Base-by-base conservation (phyloP, 805 yeast species). In the Hagleromyces aurorensis region DNA sequence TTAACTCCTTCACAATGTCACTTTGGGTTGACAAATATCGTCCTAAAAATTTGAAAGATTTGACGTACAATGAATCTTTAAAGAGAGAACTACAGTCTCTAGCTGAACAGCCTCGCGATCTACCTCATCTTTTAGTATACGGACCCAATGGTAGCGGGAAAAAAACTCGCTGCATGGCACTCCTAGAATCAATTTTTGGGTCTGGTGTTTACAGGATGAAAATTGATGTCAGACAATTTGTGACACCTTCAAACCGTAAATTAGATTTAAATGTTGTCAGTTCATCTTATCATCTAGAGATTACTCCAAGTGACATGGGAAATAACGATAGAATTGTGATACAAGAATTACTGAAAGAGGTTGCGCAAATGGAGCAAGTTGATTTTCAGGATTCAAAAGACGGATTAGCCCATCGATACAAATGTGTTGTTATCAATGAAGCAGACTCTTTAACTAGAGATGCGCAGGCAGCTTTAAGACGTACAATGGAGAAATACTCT, bases 111-210 rank as follows among this genome's bases (percentile, higher is more conserved):
- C 51, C 54, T 21, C 38, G 48, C 52, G 96, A 91, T 54, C 78
- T 91, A 48, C 99, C 99, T 2, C 98, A 91, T 61, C 57, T 91
- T 26, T 62, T 91, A 16, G 72, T 91, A 3, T 89, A 89, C 52
- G 99, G 99, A 0, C 97, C 98, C 1, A 75, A 86, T 20, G 99
- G 99, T 4, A 84, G 94, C 10, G 99, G 99, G 35, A 91, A 91
- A 54, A 93, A 91, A 63, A 91, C 98, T 7, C 71, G 98, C 41
- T 81, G 86, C 6, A 69, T 85, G 56, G 75, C 93, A 5, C 67
- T 93, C 2, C 59, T 91, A 30, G 67, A 74, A 33, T 84, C 84
- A 43, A 66, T 91, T 19, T 91, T 78, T 48, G 97, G 97, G 0
- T 56, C 80, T 3, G 80, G 79, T 31, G 84, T 83, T 12, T 87